Evolutionary conservation across 371 early-diverging fungal genomes (phyloP), one percentile per base, ranked within the genome.

Genomic region (Lichtheimia hyalospora): DNA sequence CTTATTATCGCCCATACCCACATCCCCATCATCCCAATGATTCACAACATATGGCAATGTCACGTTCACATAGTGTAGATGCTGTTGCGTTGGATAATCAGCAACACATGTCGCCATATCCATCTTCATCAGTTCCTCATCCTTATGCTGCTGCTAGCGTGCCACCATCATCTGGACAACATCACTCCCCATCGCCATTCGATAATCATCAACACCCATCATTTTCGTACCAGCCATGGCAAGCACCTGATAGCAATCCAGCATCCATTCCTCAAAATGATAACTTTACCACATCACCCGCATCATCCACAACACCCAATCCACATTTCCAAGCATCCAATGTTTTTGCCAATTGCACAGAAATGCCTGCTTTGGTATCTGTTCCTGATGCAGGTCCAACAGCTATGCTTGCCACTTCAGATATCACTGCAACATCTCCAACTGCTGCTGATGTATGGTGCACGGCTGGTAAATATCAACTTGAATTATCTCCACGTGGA

Each of bases 351-450:
- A 49, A 14, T n/a, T 46, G 48, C 41, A 20, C 61, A 14, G 52
- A 57, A 18, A 40, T 62, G 41, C 57, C 63, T 20, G 52, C 60
- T 12, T 44, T 76, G 60, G 64, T 76, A 5, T 56, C 77, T 23
- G 77, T 76, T 13, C 77, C 77, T 57, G 73, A 76, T 55, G 73
- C 77, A 49, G 77, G 77, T 23, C 77, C 77, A 2, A 76, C 77
- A 14, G 77, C 71, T 52, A 63, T 76, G 48, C 52, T 76, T 3
- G 60, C 73, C 18, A 59, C 63, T 54, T 52, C 53, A 1, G 60
- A 60, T 5, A 41, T 57, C 50, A 27, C 62, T n/a, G 24, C 56
- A 1, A 42, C n/a, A 49, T 34, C 24, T n/a, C 62, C 41, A 39
- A 28, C 18, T 5, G 51, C 43, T 8, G 40, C 52, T 25, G 62